phyloP scores from a whole-genome alignment of 176 grass and related monocot species.

The Triticum aestivum region DNA sequence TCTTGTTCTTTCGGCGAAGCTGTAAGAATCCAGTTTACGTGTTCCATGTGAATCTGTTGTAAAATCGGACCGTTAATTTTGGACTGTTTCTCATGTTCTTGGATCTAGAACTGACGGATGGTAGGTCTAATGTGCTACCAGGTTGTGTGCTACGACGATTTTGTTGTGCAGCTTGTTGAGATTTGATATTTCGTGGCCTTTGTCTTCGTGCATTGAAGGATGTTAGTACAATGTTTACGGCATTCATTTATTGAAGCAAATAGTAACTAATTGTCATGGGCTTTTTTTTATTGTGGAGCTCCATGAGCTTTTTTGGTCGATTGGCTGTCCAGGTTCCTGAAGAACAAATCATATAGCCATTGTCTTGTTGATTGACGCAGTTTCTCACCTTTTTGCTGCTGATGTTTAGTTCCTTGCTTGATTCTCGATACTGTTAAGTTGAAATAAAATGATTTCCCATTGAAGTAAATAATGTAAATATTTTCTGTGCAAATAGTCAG shows the following conservation, averaged over 20 bases:
- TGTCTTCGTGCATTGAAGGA: background rate
- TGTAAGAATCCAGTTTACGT: background rate
- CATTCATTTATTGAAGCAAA: background rate
- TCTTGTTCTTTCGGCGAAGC: background rate
- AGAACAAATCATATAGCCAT: background rate
- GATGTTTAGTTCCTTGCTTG: background rate
- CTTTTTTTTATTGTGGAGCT: constrained; percentile 4
- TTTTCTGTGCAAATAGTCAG: background rate
- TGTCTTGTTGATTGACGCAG: background rate
- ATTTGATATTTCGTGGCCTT: background rate
- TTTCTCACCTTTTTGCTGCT: background rate
- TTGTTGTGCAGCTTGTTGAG: background rate
- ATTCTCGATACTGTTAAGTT: background rate
- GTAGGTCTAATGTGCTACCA: background rate
- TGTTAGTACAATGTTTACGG: background rate
- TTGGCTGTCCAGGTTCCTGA: background rate
- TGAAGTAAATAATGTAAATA: background rate
- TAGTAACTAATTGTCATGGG: background rate
- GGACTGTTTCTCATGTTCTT: background rate
- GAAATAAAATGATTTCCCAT: background rate
- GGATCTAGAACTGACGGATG: background rate
- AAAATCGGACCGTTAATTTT: background rate
- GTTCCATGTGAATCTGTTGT: background rate
- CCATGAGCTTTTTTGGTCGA: background rate
- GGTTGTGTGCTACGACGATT: background rate